Conservation (phyloP, 2,329 filamentous ascomycete species). For the Mariannaea elegans region DNA sequence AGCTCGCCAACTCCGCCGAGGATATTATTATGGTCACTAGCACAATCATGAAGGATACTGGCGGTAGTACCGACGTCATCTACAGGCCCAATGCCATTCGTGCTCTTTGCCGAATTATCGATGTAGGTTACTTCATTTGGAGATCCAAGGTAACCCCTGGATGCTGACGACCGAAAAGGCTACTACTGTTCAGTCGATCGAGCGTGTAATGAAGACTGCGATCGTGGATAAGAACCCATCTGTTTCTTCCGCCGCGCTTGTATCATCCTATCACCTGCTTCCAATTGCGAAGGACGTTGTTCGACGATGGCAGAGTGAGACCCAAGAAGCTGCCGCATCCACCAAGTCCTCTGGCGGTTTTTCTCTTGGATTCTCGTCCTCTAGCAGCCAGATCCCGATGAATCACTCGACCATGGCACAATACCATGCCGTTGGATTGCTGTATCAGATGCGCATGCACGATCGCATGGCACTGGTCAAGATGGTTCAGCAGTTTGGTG, state of each 20-base stretch:
- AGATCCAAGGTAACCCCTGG: constrained; percentile 29
- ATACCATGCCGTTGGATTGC: constrained; percentile 95
- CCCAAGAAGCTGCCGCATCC: constrained; percentile 92
- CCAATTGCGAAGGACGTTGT: constrained; percentile 96
- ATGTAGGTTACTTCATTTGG: constrained; percentile 65
- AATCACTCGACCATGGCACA: constrained; percentile 98
- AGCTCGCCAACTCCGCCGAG: constrained; percentile 92
- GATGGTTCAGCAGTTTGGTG: constrained; percentile 99
- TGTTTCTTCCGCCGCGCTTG: constrained; percentile 92
- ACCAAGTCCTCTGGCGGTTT: constrained; percentile 90
- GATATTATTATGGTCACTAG: constrained; percentile 99
- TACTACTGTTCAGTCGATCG: constrained; percentile 95
- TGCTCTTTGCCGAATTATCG: constrained; percentile 94
- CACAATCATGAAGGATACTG: constrained; percentile 99
- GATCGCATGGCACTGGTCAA: constrained; percentile 99
- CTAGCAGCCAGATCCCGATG: constrained; percentile 76
- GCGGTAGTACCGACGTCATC: constrained; percentile 91
- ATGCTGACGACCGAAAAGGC: constrained; percentile 63
- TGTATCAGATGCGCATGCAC: constrained; percentile 98
- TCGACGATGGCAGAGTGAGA: constrained; percentile 97
- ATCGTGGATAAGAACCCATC: constrained; percentile 99
- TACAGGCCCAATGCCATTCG: constrained; percentile 96
- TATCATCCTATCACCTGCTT: constrained; percentile 97
- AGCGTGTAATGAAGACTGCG: constrained; percentile 97
- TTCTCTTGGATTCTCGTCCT: constrained; percentile 88